phyloP scores from a whole-genome alignment of 2,329 filamentous ascomycete species.

The Akanthomyces dipterigenus region DNA sequence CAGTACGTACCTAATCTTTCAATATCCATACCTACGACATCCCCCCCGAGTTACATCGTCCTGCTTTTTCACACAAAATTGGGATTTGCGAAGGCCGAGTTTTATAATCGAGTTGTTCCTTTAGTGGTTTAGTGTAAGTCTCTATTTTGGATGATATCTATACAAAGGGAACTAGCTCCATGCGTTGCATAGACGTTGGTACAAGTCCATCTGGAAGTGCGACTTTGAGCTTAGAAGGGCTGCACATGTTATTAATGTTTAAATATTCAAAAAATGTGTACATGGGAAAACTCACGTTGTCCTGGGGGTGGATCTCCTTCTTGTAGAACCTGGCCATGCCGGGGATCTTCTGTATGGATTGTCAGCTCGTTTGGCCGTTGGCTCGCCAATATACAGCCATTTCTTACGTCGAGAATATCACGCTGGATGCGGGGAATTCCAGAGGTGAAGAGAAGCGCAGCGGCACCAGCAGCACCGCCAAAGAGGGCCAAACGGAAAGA shows the following conservation, averaged over 20 bases:
- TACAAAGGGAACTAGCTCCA: slow-evolving; percentile 12
- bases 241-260: slow-evolving; percentile 21
- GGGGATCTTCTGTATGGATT: slow-evolving; percentile 44
- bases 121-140: background rate
- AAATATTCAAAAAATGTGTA: background rate
- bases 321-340: slow-evolving; percentile 44
- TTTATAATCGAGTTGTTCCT: background rate
- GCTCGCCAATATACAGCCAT: background rate
- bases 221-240: slow-evolving; percentile 35
- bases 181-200: slow-evolving; percentile 18
- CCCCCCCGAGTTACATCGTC: background rate
- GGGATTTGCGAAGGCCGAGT: background rate
- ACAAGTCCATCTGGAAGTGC: slow-evolving; percentile 24
- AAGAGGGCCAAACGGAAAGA: slow-evolving; percentile 46
- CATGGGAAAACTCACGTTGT: slow-evolving; percentile 47
- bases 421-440: slow-evolving; percentile 54
- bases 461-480: slow-evolving; percentile 51
- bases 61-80: background rate
- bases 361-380: slow-evolving; percentile 17
- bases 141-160: slow-evolving; percentile 14
- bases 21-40: background rate
- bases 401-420: slow-evolving; percentile 52
- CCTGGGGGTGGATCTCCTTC: slow-evolving; percentile 50
- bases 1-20: background rate
- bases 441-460: slow-evolving; percentile 53